Evolutionary conservation across 371 early-diverging fungal species (phyloP).

Genomic region (Mucor lusitanicus): DNA sequence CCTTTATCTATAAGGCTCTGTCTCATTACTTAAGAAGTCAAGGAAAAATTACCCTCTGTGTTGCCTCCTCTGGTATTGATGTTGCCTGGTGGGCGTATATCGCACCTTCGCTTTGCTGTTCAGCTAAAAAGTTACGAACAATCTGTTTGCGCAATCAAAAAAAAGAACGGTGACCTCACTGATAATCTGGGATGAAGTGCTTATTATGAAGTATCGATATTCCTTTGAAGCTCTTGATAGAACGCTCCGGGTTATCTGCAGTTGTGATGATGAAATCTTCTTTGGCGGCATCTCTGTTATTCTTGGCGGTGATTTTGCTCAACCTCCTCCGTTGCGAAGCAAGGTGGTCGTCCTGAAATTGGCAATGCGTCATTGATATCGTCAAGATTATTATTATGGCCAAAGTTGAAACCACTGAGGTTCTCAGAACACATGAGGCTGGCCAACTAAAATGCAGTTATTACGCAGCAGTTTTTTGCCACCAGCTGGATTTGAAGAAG

Average conservation of each 20-base stretch:
- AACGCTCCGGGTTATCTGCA: background rate
- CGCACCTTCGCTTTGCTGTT: no score
- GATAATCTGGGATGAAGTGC: constrained; percentile 15
- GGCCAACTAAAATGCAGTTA: background rate
- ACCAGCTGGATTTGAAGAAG: background rate
- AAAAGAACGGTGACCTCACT: background rate
- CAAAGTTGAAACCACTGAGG: background rate
- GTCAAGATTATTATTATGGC: background rate
- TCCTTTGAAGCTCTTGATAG: constrained; percentile 14
- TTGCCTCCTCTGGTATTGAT: no score
- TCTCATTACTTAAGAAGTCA: no score
- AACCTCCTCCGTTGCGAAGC: constrained; percentile 4
- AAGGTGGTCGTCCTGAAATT: background rate
- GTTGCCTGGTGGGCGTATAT: no score
- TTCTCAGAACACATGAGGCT: background rate
- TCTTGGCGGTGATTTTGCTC: constrained; percentile 13
- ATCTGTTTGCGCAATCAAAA: background rate
- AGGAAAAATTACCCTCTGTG: no score
- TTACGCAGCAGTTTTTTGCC: no score
- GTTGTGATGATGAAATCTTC: background rate
- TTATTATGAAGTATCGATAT: constrained; percentile 1
- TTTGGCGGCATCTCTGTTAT: constrained; percentile 10
- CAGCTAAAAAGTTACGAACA: no score
- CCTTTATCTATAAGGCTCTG: no score
- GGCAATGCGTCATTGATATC: constrained; percentile 1